These are phyloP conservation scores for Colletotrichum sp. DNA, from an alignment of 2,329 filamentous ascomycete species.

Conservation along the genomic window DNA sequence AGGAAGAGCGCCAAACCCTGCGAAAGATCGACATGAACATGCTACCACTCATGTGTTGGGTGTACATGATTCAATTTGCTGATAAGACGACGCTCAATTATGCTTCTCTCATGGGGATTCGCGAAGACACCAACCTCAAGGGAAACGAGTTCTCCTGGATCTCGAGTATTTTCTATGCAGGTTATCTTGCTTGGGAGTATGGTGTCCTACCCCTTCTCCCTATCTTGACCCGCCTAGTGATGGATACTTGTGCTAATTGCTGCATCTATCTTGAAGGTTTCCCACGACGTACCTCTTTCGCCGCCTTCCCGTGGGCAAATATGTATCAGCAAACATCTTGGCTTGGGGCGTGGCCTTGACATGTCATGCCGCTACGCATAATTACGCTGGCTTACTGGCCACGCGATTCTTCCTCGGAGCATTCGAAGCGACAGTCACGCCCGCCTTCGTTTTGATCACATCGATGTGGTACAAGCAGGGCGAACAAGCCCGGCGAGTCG, in stretches of 20 bases:
- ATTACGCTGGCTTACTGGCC: slow-evolving; percentile 24
- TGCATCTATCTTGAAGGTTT: slow-evolving; percentile 25
- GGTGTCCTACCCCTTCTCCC: neutral
- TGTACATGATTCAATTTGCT: slow-evolving; percentile 14
- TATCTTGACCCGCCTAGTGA: neutral
- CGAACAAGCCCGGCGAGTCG: slow-evolving; percentile 34
- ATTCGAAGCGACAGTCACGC: slow-evolving; percentile 28
- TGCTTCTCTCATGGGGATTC: slow-evolving; percentile 19
- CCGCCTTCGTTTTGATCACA: slow-evolving; percentile 28
- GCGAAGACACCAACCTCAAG: slow-evolving; percentile 15
- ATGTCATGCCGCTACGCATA: slow-evolving; percentile 23
- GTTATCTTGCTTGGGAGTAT: slow-evolving; percentile 25
- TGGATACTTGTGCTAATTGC: neutral
- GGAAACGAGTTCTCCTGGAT: slow-evolving; percentile 24
- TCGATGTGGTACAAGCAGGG: slow-evolving; percentile 31
- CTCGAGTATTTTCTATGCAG: slow-evolving; percentile 25
- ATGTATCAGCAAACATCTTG: slow-evolving; percentile 37
- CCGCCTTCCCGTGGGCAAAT: slow-evolving; percentile 36
- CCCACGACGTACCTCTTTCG: slow-evolving; percentile 39
- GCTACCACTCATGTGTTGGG: slow-evolving; percentile 1
- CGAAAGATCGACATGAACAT: slow-evolving; percentile 4
- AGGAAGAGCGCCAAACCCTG: neutral
- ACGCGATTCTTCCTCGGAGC: slow-evolving; percentile 27
- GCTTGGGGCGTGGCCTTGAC: slow-evolving; percentile 42
- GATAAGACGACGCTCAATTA: slow-evolving; percentile 19